Percentiles rank a stretch among this genome's conserved stretches.
phyloP scores from a whole-genome alignment of 495 filamentous ascomycete genomes.

The Xylaria telfairii region DNA sequence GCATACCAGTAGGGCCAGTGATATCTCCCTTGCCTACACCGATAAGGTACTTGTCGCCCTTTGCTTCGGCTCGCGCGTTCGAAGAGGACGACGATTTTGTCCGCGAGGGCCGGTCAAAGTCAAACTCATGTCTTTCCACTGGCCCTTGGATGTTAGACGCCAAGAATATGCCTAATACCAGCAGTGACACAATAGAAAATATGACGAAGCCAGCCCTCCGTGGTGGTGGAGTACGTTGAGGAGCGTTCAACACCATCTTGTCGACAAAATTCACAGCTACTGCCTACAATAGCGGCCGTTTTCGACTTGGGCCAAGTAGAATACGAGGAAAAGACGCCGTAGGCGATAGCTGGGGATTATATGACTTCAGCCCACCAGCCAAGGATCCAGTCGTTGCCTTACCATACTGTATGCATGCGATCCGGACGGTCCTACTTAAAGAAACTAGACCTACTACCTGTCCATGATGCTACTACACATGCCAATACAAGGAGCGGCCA shows the following conservation, averaged over 20 bases:
- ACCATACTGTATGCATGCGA: neutral
- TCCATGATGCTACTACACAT: conserved; percentile 11
- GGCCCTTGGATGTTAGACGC: conserved; percentile 26
- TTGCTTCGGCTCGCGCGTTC: conserved; percentile 36
- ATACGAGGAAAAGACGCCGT: neutral
- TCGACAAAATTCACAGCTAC: conserved; percentile 11
- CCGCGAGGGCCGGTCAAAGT: conserved; percentile 24
- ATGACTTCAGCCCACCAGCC: conserved; percentile 17
- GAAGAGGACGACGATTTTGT: conserved; percentile 22
- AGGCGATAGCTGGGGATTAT: conserved; percentile 12
- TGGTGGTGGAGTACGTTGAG: conserved; percentile 7
- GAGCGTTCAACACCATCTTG: conserved; percentile 14
- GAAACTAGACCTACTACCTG: neutral
- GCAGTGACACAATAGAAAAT: conserved; percentile 36
- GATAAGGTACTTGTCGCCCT: conserved; percentile 69
- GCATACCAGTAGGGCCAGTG: conserved; percentile 67
- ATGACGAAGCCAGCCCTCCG: conserved; percentile 29
- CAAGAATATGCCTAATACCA: conserved; percentile 35
- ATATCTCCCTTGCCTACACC: conserved; percentile 95
- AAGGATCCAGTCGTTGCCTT: neutral
- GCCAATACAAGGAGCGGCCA: neutral
- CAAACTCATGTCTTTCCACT: conserved; percentile 22
- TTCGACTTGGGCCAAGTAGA: conserved; percentile 7
- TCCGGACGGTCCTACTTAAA: neutral
- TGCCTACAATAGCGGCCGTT: neutral